phyloP scores from a whole-genome alignment of 2,329 filamentous ascomycete genomes.

The Venturia nashicola region DNA sequence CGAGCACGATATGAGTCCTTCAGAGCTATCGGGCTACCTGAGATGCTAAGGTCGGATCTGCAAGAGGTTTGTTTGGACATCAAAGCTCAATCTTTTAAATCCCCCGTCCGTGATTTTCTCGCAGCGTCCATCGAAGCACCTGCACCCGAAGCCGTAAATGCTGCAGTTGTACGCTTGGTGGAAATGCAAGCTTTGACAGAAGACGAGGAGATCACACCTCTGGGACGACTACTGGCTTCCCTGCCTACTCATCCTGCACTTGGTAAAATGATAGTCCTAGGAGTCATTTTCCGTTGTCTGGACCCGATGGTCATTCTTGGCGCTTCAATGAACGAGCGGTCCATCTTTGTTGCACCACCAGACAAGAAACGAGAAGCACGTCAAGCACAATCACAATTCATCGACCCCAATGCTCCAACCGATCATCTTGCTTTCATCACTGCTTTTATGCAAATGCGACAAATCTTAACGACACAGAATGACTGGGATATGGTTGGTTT shows the following conservation, averaged over 20 bases:
- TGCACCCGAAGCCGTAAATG: neutral
- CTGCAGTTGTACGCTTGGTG: conserved; percentile 25
- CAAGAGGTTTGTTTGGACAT: conserved; percentile 16
- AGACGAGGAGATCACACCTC: conserved; percentile 30
- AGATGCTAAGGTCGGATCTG: neutral
- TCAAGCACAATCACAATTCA: conserved; percentile 22
- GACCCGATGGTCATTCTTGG: conserved; percentile 37
- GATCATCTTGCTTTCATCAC: conserved; percentile 33
- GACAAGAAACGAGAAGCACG: conserved; percentile 18
- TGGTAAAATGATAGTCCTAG: conserved; percentile 39
- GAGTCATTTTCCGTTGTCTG: conserved; percentile 39
- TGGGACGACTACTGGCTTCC: conserved; percentile 32
- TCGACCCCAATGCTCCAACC: conserved; percentile 24
- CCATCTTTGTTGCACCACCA: conserved; percentile 17
- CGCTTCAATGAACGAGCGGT: conserved; percentile 14
- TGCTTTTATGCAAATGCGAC: conserved; percentile 6
- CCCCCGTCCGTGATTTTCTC: conserved; percentile 4
- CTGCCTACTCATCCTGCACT: conserved; percentile 21
- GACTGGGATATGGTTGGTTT: neutral
- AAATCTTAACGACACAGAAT: neutral
- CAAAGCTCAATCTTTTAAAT: neutral
- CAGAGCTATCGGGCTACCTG: conserved; percentile 13
- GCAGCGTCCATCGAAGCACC: neutral
- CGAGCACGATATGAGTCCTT: conserved; percentile 27
- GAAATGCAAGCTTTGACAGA: conserved; percentile 33